phyloP scores from a whole-genome alignment of 2,329 filamentous ascomycete species.

The Cladosporium sp. region DNA sequence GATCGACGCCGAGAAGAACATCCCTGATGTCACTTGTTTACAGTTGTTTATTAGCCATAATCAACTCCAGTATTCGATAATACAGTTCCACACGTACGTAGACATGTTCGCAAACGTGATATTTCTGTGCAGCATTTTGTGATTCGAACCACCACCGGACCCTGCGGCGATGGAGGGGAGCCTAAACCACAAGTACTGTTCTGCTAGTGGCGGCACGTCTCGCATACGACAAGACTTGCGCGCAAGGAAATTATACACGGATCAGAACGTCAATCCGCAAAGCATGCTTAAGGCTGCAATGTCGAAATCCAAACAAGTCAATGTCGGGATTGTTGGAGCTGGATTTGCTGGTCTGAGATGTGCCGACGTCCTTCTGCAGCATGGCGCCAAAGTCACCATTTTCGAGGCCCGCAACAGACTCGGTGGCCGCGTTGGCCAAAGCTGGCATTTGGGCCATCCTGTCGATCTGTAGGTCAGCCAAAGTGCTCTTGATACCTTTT shows the following conservation, averaged over 20 bases:
- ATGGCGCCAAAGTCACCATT: constrained; percentile 64
- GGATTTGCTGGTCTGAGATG: constrained; percentile 68
- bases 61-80: too few relatives aligned
- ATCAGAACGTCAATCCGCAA: not conserved
- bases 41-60: too few relatives aligned
- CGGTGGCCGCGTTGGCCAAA: constrained; percentile 57
- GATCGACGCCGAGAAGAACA: not conserved
- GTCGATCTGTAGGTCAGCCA: constrained; percentile 52
- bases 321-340: constrained; percentile 63
- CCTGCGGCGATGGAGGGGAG: not conserved
- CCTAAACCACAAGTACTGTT: not conserved
- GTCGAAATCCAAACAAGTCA: constrained; percentile 13
- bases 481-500: not conserved
- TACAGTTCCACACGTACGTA: too few relatives aligned
- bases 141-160: not conserved
- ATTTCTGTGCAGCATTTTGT: too few relatives aligned
- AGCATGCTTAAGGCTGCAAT: constrained; percentile 14
- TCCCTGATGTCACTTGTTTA: not conserved
- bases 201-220: constrained; percentile 9
- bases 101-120: too few relatives aligned
- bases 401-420: constrained; percentile 65
- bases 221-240: constrained; percentile 14
- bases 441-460: constrained; percentile 39
- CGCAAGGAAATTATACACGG: not conserved
- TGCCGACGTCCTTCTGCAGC: constrained; percentile 61